phyloP scores from a whole-genome alignment of 2,329 filamentous ascomycete species.

The Colletotrichum aenigma region DNA sequence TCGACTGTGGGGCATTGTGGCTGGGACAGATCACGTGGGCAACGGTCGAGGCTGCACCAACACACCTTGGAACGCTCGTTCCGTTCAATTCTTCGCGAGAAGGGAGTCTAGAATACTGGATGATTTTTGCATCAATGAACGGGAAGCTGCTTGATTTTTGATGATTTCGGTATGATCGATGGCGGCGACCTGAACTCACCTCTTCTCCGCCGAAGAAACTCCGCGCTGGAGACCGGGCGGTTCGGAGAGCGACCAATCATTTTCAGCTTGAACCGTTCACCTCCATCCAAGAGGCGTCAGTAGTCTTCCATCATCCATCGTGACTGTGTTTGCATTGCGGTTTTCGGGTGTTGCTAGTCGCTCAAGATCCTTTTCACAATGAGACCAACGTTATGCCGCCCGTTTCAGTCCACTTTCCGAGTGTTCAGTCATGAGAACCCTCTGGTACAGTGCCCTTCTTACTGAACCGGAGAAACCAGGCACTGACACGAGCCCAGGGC shows the following conservation, averaged over 20 bases:
- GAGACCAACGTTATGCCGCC: constrained; percentile 38
- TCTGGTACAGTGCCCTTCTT: constrained; percentile 56
- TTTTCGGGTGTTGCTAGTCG: not conserved
- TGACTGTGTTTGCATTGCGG: not conserved
- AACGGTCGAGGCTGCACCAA: not conserved
- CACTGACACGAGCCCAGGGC: constrained; percentile 60
- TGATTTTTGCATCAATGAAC: not conserved
- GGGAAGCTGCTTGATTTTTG: not conserved
- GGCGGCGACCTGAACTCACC: not conserved
- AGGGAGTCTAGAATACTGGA: not conserved
- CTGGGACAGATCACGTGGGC: not conserved
- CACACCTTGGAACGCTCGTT: not conserved
- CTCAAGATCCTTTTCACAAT: constrained; percentile 28
- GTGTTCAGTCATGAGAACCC: constrained; percentile 79
- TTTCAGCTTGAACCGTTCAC: not conserved
- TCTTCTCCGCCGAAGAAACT: not conserved
- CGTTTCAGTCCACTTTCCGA: constrained; percentile 38
- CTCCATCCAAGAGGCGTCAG: not conserved
- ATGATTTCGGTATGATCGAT: not conserved
- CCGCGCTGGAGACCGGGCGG: not conserved
- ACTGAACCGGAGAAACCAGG: not conserved
- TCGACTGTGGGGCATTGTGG: not conserved
- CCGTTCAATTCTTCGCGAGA: not conserved
- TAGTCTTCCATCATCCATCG: not conserved
- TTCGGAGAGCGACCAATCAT: not conserved